These are phyloP conservation scores for Suillus bovinus DNA, from an alignment of 768 basidiomycete genomes.

Conservation along the genomic window DNA sequence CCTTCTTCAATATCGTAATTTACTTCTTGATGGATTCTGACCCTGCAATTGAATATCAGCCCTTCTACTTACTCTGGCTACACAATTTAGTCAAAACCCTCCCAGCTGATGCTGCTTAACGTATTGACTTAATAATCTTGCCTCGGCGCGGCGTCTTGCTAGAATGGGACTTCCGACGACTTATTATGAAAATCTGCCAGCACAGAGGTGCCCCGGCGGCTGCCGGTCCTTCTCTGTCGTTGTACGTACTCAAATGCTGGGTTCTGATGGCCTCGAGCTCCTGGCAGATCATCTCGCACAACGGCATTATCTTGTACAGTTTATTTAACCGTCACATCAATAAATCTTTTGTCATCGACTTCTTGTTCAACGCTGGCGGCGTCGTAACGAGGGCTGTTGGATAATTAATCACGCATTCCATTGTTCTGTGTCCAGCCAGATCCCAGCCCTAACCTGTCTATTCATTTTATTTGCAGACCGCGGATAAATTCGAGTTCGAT, in stretches of 20 bases:
- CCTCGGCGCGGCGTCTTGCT: conserved; percentile 76
- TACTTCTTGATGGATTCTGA: conserved; percentile 76
- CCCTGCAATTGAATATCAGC: conserved; percentile 81
- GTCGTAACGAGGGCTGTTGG: conserved; percentile 94
- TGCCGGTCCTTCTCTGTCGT: conserved; percentile 90
- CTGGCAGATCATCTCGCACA: conserved; percentile 61
- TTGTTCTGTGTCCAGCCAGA: neutral
- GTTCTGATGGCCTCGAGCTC: conserved; percentile 91
- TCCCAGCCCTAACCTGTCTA: neutral
- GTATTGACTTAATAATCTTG: conserved; percentile 66
- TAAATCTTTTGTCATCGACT: conserved; percentile 92
- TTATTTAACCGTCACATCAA: conserved; percentile 92
- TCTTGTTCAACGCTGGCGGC: conserved; percentile 92
- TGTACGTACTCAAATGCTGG: conserved; percentile 87
- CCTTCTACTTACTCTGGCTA: conserved; percentile 78
- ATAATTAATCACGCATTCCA: conserved; percentile 49
- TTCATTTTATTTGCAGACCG: neutral
- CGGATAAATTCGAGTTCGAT: neutral
- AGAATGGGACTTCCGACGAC: conserved; percentile 77
- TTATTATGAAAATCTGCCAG: conserved; percentile 95
- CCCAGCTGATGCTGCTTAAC: conserved; percentile 13
- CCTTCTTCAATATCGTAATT: conserved; percentile 86
- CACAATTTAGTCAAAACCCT: conserved; percentile 2
- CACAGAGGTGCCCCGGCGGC: conserved; percentile 77
- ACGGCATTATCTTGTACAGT: conserved; percentile 96